These are phyloP conservation scores for Rhododendron williamsianum DNA, from an alignment of 148 eudicot genomes.

Conservation along the genomic window DNA sequence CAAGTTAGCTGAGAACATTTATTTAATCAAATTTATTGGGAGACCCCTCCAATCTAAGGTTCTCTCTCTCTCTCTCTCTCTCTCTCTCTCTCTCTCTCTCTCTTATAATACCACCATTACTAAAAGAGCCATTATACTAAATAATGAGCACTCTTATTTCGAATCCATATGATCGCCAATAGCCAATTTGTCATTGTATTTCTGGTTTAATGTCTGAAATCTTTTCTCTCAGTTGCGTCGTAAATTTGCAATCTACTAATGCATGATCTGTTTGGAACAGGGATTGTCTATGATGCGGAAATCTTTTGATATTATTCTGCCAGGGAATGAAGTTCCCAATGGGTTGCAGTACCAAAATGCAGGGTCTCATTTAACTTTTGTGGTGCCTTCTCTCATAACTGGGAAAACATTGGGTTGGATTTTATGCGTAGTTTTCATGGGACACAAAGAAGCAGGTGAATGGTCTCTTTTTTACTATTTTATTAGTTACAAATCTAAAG, in stretches of 20 bases:
- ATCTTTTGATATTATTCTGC: not conserved
- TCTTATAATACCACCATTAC: too few species aligned
- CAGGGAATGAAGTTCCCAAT: not conserved
- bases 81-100: not conserved
- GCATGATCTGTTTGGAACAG: not conserved
- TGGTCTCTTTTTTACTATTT: not conserved
- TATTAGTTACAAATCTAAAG: not conserved
- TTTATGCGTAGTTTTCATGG: not conserved
- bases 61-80: too few species aligned
- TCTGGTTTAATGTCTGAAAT: not conserved
- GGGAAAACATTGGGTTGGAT: not conserved
- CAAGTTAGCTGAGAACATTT: not conserved
- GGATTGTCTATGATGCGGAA: not conserved
- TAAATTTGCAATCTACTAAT: not conserved
- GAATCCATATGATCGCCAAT: not conserved
- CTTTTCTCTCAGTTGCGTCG: not conserved
- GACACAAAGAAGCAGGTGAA: not conserved
- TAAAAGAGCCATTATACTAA: too few species aligned
- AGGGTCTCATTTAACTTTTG: not conserved
- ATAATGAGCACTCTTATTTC: not conserved
- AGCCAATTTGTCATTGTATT: not conserved
- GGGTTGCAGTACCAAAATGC: not conserved
- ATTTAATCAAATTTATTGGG: not conserved
- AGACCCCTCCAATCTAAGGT: not conserved
- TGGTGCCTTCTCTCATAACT: not conserved